Conservation (phyloP, 1,284 basidiomycete species). For the Cryptococcus sp. region DNA sequence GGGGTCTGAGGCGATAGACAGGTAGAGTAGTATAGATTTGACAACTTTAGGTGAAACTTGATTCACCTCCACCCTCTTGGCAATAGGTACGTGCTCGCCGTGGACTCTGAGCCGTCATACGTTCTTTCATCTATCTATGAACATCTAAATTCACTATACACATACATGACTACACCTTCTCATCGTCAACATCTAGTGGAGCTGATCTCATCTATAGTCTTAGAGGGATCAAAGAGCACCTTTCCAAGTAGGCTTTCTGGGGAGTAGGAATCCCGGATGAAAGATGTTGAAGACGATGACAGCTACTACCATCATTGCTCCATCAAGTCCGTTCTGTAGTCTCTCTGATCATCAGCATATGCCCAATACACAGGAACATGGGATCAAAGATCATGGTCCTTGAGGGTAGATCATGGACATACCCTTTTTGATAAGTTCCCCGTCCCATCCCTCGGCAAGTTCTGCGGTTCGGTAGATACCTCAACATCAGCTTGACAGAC, state of each 20-base stretch:
- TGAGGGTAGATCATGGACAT: too few species aligned
- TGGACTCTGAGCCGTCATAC: too few species aligned
- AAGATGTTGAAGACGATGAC: conserved; percentile 56
- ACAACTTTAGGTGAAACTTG: too few species aligned
- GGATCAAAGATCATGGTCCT: background rate
- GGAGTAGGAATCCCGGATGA: conserved; percentile 54
- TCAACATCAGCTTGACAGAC: background rate
- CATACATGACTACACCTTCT: too few species aligned
- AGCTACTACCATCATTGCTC: conserved; percentile 57
- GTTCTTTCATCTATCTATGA: too few species aligned
- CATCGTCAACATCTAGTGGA: too few species aligned
- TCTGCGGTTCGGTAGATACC: conserved; percentile 11
- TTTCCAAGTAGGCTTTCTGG: conserved; percentile 2
- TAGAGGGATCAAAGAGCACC: background rate
- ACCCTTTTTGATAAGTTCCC: conserved; percentile 6
- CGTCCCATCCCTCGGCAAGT: conserved; percentile 10
- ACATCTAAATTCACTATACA: too few species aligned
- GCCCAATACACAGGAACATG: background rate
- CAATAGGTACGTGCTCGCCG: too few species aligned
- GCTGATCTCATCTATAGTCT: too few species aligned
- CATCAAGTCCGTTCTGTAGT: conserved; percentile 54
- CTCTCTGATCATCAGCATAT: conserved; percentile 2
- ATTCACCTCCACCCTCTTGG: too few species aligned
- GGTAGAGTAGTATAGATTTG: too few species aligned
- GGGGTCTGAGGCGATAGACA: too few species aligned